Conservation (phyloP, 495 filamentous ascomycete species). For the Parachaetomium inaequale region DNA sequence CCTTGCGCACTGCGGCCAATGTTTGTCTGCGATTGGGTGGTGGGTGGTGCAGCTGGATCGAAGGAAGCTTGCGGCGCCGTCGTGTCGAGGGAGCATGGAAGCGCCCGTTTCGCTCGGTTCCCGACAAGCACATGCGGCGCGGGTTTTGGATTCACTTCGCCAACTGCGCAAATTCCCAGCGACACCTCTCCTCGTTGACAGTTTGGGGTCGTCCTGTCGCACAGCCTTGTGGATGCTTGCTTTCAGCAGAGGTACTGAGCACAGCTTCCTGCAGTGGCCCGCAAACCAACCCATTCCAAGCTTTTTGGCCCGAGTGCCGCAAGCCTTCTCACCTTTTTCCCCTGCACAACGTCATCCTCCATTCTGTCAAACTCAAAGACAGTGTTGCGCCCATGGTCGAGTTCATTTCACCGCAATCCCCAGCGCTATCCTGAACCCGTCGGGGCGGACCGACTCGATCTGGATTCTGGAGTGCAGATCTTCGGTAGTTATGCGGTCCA, state of each 20-base stretch:
- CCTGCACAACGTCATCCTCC: slow-evolving; percentile 10
- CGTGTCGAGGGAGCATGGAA: not conserved
- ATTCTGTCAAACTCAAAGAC: slow-evolving; percentile 2
- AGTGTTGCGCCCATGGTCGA: slow-evolving; percentile 6
- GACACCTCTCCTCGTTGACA: not conserved
- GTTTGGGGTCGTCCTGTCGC: not conserved
- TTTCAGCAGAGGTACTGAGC: not conserved
- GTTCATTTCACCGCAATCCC: not conserved
- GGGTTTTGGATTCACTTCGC: not conserved
- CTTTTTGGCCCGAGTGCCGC: slow-evolving; percentile 3
- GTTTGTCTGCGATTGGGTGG: not conserved
- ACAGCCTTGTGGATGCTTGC: not conserved
- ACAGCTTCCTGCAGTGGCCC: slow-evolving; percentile 11
- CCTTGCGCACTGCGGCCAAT: not conserved
- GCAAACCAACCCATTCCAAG: not conserved
- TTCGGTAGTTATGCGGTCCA: slow-evolving; percentile 20
- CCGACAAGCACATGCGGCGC: slow-evolving; percentile 6
- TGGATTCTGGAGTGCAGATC: slow-evolving; percentile 14
- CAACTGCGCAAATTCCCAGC: not conserved
- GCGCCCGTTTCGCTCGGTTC: not conserved
- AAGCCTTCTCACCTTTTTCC: slow-evolving; percentile 1
- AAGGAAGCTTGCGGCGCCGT: slow-evolving; percentile 6
- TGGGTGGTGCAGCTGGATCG: not conserved
- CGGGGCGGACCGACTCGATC: slow-evolving; percentile 11
- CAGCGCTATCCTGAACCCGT: not conserved